phyloP scores from a whole-genome alignment of 306 rosid genomes.

The Corylus avellana region DNA sequence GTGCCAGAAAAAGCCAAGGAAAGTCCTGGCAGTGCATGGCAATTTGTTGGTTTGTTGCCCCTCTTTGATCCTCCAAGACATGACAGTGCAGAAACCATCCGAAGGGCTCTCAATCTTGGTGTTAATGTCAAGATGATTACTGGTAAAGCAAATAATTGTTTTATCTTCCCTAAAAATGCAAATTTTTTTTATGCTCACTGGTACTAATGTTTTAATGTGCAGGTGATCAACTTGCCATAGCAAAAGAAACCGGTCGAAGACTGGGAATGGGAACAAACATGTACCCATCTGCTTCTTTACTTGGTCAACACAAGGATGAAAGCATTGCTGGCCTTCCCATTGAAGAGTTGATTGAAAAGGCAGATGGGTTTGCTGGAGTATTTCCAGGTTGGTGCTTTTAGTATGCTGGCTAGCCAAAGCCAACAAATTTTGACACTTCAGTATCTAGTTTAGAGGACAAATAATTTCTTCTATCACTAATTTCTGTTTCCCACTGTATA shows the following conservation, averaged over 20 bases:
- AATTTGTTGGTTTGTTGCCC: conserved; percentile 88
- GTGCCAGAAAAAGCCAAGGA: conserved; percentile 85
- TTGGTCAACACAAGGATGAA: conserved; percentile 88
- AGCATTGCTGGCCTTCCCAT: conserved; percentile 85
- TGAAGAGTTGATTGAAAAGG: conserved; percentile 95
- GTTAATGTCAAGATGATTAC: conserved; percentile 99
- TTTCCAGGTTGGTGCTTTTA: conserved; percentile 71
- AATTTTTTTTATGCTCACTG: conserved; percentile 16
- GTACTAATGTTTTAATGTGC: conserved; percentile 14
- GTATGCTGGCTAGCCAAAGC: not conserved
- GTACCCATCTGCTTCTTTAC: conserved; percentile 95
- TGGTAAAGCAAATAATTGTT: conserved; percentile 46
- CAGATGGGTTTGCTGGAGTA: conserved; percentile 99
- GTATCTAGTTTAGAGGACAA: not conserved
- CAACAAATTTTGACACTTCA: not conserved
- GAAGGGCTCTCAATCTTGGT: conserved; percentile 93
- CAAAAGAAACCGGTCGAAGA: conserved; percentile 94
- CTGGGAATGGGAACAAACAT: conserved; percentile 99
- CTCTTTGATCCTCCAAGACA: conserved; percentile 97
- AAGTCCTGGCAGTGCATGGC: conserved; percentile 81
- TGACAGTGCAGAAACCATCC: conserved; percentile 97
- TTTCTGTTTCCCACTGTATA: conserved; percentile 21
- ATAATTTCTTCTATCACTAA: conserved; percentile 9
- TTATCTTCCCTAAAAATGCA: not conserved
- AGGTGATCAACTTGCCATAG: conserved; percentile 99